Evolutionary conservation across 352 stramenopile species (phyloP).

Genomic region (Ochromonadaceae sp.): DNA sequence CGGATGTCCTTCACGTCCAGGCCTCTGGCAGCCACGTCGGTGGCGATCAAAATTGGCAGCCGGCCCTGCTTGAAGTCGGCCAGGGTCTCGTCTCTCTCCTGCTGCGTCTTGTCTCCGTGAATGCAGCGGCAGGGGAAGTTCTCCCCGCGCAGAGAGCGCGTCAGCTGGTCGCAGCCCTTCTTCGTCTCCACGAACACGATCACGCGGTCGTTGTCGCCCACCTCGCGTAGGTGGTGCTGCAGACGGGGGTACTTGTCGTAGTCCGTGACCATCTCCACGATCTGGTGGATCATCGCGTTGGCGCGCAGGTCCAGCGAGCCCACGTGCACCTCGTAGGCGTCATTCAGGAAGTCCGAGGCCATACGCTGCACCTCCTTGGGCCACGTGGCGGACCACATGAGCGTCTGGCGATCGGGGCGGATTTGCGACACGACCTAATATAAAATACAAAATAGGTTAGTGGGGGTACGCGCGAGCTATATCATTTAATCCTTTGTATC

Average conservation of each 20-base stretch:
- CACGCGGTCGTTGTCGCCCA: constrained; percentile 65
- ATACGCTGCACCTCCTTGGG: constrained; percentile 91
- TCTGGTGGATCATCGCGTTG: constrained; percentile 96
- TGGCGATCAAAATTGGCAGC: constrained; percentile 87
- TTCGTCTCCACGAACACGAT: constrained; percentile 99
- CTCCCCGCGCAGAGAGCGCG: constrained; percentile 69
- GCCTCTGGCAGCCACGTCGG: constrained; percentile 95
- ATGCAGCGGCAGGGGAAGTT: constrained; percentile 90
- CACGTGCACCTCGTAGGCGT: constrained; percentile 87
- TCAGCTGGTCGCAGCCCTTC: constrained; percentile 88
- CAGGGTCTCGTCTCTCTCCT: constrained; percentile 80
- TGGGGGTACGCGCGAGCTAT: too few relatives aligned
- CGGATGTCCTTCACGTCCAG: constrained; percentile 98
- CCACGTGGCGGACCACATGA: constrained; percentile 98
- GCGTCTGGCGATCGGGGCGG: constrained; percentile 84
- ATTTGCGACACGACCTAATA: constrained; percentile 76
- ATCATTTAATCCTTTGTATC: not conserved
- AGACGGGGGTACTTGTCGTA: constrained; percentile 85
- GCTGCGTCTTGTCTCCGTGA: constrained; percentile 97
- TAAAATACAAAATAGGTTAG: constrained; percentile 20
- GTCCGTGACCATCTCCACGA: constrained; percentile 87
- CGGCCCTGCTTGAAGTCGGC: constrained; percentile 86
- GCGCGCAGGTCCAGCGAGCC: constrained; percentile 85
- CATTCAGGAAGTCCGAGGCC: constrained; percentile 87
- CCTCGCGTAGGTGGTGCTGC: constrained; percentile 47